Conservation (phyloP, 2,329 filamentous ascomycete species). For the Penicillium brasilianum region DNA sequence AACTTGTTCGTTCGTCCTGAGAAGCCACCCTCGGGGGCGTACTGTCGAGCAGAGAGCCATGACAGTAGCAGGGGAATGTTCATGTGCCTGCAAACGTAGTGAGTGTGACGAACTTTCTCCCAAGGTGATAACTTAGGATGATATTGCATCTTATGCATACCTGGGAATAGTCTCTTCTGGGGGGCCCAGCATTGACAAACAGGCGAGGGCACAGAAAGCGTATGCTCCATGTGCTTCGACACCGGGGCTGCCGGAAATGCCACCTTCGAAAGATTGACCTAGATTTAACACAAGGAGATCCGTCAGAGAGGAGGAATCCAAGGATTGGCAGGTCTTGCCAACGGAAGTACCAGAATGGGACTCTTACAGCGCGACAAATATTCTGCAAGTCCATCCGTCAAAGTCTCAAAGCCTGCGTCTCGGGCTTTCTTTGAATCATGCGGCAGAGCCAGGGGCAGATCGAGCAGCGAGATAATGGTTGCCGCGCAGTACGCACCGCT, state of each 20-base stretch:
- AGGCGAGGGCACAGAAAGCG: conserved; percentile 90
- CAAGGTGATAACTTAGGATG: conserved; percentile 31
- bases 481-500: conserved; percentile 92
- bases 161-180: conserved; percentile 75
- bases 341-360: conserved; percentile 3
- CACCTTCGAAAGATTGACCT: conserved; percentile 95
- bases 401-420: conserved; percentile 64
- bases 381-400: conserved; percentile 75
- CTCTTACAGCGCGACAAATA: conserved; percentile 80
- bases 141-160: conserved; percentile 50
- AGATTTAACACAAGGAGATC: not conserved
- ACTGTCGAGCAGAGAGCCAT: conserved; percentile 90
- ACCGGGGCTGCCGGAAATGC: conserved; percentile 82
- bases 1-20: conserved; percentile 96
- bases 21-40: conserved; percentile 89
- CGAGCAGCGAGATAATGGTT: conserved; percentile 80
- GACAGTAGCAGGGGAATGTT: conserved; percentile 76
- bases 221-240: conserved; percentile 96
- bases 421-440: conserved; percentile 68
- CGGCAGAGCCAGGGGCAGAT: conserved; percentile 80
- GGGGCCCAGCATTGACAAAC: conserved; percentile 81
- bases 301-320: conserved; percentile 24
- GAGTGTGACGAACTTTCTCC: conserved; percentile 26
- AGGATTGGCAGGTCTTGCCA: too few relatives aligned
- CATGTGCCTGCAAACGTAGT: conserved; percentile 64